A percentile compares a stretch with the other conserved stretches of the same genome.
These are phyloP conservation scores for Myxozyma kluyveri DNA, from an alignment of 805 yeast genomes.

Conservation along the genomic window DNA sequence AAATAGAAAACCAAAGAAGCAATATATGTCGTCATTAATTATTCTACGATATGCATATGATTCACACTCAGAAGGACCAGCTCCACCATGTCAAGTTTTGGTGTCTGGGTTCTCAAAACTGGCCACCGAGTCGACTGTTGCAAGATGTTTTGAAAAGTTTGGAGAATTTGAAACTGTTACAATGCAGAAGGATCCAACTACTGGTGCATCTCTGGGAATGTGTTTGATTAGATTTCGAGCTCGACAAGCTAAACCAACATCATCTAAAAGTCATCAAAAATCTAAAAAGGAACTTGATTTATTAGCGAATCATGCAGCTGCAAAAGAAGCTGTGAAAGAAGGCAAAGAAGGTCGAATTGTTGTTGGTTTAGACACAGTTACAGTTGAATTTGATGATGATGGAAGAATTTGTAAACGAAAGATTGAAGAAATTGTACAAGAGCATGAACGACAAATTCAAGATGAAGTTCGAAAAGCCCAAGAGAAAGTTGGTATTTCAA, in stretches of 20 bases:
- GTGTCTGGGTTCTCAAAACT: constrained; percentile 63
- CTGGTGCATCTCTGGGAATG: constrained; percentile 77
- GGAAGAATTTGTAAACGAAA: constrained; percentile 35
- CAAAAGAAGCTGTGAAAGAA: constrained; percentile 45
- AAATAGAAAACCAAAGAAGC: constrained; percentile 26
- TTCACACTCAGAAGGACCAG: constrained; percentile 68
- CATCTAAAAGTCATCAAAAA: background rate
- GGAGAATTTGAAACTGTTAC: constrained; percentile 64
- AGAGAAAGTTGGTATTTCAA: background rate
- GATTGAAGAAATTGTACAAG: constrained; percentile 15
- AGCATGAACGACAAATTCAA: constrained; percentile 2
- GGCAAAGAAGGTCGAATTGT: constrained; percentile 44
- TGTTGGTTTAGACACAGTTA: constrained; percentile 51
- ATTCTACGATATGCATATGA: constrained; percentile 52
- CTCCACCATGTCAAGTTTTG: constrained; percentile 68
- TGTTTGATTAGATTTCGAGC: constrained; percentile 64
- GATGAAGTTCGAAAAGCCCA: background rate
- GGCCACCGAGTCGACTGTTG: constrained; percentile 46
- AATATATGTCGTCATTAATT: constrained; percentile 27
- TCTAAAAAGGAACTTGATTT: constrained; percentile 12
- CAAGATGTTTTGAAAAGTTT: constrained; percentile 56
- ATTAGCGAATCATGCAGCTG: constrained; percentile 45
- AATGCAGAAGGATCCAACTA: constrained; percentile 63
- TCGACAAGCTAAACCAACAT: background rate
- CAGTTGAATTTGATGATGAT: constrained; percentile 36